Evolutionary conservation across 805 yeast species (phyloP), one percentile per base, ranked within the genome.

Genomic region (Lachancea dasiensis): DNA sequence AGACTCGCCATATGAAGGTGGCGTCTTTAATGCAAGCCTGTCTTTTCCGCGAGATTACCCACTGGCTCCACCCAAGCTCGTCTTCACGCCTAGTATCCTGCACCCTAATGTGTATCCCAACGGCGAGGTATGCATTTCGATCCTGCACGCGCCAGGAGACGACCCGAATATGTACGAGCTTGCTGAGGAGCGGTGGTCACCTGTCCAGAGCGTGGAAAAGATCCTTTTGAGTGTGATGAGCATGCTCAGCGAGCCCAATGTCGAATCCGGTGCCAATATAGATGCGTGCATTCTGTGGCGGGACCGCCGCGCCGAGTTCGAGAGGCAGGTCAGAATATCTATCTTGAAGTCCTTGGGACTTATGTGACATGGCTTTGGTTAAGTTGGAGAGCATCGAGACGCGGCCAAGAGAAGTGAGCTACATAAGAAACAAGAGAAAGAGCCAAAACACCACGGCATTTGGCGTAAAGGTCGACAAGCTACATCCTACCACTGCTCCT

Each of bases 181-280:
- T 21, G 95, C 97, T 0, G 94, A 89, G 50, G 98, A 92, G 64
- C 69, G 98, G 48, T 92, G 98, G 98, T 84, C 95, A 5, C 98
- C 98, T 0, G 89, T 92, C 21, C 98, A 92, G 60, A 84, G 95
- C 56, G 89, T 92, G n/a, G 98, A 92, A 64, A 92, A 92, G 72
- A 92, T 92, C 44, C 67, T 92, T 44, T 64, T 92, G 42, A 82
- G 95, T 60, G 97, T 92, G 16, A 77, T 89, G 72, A 84, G 95
- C 53, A 89, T 92, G 97, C 70, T 92, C 44, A 95, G 97, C 18
- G 95, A 92, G 61, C 97, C 98, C 3, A 92, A 92, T 56, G 81
- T 85, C 22, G 97, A 90, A 60, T 83, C 95, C 51, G 97, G 97
- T 8, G 98, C 98, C 34, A 86, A 92, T 52, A 72, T 78, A 38